phyloP scores from a whole-genome alignment of 2,329 filamentous ascomycete species.

The Fusarium sp. region DNA sequence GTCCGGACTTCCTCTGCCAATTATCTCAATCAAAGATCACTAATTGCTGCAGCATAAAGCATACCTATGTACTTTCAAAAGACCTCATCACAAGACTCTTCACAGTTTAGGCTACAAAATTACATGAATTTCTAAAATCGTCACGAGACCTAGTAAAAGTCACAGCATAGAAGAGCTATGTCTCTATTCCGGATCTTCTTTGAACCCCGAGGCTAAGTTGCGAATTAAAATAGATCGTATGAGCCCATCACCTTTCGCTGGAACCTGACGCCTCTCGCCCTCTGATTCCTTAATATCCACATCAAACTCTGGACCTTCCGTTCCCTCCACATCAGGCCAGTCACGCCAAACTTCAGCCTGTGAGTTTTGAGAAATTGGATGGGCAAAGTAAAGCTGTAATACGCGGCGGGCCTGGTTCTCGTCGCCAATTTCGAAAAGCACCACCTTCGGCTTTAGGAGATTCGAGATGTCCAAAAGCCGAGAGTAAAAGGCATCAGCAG shows the following conservation, averaged over 20 bases:
- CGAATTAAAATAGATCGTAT: conserved; percentile 60
- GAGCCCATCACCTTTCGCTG: conserved; percentile 63
- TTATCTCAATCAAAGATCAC: no score
- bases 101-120: no score
- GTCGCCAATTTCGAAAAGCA: conserved; percentile 82
- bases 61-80: no score
- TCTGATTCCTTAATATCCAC: conserved; percentile 44
- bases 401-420: conserved; percentile 77
- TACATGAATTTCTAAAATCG: no score
- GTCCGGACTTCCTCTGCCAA: no score
- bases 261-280: conserved; percentile 48
- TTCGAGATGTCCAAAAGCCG: conserved; percentile 71
- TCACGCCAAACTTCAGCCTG: conserved; percentile 81
- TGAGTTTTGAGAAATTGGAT: conserved; percentile 50
- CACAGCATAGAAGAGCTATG: no score
- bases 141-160: no score
- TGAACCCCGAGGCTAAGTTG: neutral
- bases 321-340: conserved; percentile 64
- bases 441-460: conserved; percentile 64
- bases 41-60: no score
- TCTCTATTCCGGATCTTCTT: no score
- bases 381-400: conserved; percentile 60
- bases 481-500: conserved; percentile 76
- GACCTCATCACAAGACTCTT: no score
- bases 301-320: conserved; percentile 46